Base-by-base conservation (phyloP, 2,329 filamentous ascomycete species). In the Stachybotrys chartarum region DNA sequence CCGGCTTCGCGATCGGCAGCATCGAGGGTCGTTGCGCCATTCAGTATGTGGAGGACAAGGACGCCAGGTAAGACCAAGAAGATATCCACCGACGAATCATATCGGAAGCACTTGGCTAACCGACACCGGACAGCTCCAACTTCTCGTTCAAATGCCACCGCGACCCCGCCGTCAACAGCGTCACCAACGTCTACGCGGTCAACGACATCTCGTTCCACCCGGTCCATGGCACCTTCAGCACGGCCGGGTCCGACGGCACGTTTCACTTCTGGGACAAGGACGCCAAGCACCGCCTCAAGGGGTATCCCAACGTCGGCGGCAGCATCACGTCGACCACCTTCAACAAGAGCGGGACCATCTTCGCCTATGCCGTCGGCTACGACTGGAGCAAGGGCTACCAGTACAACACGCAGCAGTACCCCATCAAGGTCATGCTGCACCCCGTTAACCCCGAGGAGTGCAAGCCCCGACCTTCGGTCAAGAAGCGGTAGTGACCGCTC, bases 141-240 rank as follows among this genome's bases (percentile, higher is more conserved):
- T 99, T 99, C 79, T 96, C 91, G 47, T 99, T 99, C 85, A 97
- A 97, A 75, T 99, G 94, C 74, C 94, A 99, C 72, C 91, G 94
- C 57, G 90, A 96, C 65, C 83, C 84, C 6, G 84, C 88, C 1
- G 75, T 84, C 56, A 83, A 83, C 66, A 92, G 91, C 72, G 77
- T 87, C 60, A 90, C 89, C 64, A 94, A 93, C 67, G 94, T 97
- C 64, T 94, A 92, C 78, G 87, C 91, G 1, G 91, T 99, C 68
- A 99, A 99, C 75, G 88, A 91, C 63, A 99, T 99, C 72, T 95
- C 90, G 30, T 97, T 97, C 84, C 94, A 99, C 75, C 94, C 94
- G 1, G 81, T 89, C 12, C 92, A 97, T 72, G 94, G 94, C 66
- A 99, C 94, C n/a, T 99, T 99, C 77, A 95, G 89, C 75, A 99